Evolutionary conservation across 1,284 basidiomycete species (phyloP).

Genomic region (Dichomitus squalens): DNA sequence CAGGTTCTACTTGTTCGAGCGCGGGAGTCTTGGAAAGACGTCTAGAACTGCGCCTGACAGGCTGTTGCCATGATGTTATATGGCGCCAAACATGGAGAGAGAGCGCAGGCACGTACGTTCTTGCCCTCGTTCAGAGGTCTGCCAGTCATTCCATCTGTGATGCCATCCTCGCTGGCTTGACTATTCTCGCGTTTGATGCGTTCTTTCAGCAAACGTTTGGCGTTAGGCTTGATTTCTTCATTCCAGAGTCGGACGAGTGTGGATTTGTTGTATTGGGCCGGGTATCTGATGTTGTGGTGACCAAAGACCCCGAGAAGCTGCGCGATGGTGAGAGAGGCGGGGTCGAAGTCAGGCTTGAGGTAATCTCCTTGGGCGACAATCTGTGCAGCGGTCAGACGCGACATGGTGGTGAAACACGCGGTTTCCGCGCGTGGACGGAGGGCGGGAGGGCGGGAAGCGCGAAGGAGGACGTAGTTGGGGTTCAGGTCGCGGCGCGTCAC

Average conservation of each 20-base stretch:
- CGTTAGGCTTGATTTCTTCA: conserved; percentile 68
- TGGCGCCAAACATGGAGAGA: neutral
- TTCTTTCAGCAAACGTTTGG: conserved; percentile 65
- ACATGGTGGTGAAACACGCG: conserved; percentile 49
- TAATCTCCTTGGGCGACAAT: conserved; percentile 78
- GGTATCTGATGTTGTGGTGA: conserved; percentile 80
- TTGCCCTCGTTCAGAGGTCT: conserved; percentile 50
- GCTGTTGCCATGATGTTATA: conserved; percentile 10
- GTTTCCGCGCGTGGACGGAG: conserved; percentile 27
- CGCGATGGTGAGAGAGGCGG: conserved; percentile 75
- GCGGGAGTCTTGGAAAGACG: conserved; percentile 37
- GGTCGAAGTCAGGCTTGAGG: conserved; percentile 84
- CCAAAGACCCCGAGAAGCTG: conserved; percentile 83
- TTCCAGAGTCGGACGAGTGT: conserved; percentile 85
- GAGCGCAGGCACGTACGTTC: conserved; percentile 40
- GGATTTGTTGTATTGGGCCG: conserved; percentile 82
- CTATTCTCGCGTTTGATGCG: conserved; percentile 67
- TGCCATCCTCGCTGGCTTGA: conserved; percentile 76
- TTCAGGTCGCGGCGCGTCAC: conserved; percentile 28
- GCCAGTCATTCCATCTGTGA: conserved; percentile 77
- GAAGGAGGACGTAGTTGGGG: conserved; percentile 23
- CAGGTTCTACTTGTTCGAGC: conserved; percentile 26
- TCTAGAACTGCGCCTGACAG: conserved; percentile 38
- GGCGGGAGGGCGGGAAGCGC: conserved; percentile 16
- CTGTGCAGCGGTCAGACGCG: conserved; percentile 70